These are phyloP conservation scores for Ascochyta rabiei DNA, from an alignment of 2,329 filamentous ascomycete genomes.

Conservation along the genomic window DNA sequence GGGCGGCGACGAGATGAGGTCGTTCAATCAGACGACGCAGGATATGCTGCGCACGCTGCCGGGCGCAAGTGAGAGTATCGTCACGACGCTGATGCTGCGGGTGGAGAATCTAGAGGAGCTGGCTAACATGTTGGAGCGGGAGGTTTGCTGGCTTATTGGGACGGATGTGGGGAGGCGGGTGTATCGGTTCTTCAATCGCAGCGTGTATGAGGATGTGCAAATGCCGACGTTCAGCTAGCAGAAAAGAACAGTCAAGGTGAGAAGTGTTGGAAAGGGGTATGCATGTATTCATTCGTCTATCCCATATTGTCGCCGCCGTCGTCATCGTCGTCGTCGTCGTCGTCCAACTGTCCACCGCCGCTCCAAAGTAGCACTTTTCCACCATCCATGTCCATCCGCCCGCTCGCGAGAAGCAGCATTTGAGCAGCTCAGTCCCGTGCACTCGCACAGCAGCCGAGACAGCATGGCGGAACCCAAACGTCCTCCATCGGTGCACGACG, in stretches of 20 bases:
- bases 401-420: conserved; percentile 49
- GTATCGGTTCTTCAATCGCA: conserved; percentile 77
- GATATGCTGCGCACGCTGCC: conserved; percentile 89
- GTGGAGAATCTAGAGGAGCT: conserved; percentile 80
- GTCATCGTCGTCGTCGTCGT: no score
- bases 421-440: conserved; percentile 40
- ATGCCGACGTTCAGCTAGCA: conserved; percentile 25
- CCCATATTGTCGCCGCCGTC: no score
- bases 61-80: conserved; percentile 75
- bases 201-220: conserved; percentile 51
- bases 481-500: neutral
- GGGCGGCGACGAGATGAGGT: conserved; percentile 63
- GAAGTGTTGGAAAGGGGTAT: conserved; percentile 5
- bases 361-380: conserved; percentile 3
- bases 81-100: conserved; percentile 73
- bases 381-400: conserved; percentile 43
- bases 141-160: conserved; percentile 77
- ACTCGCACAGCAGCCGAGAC: conserved; percentile 33
- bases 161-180: conserved; percentile 78
- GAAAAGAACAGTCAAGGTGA: neutral
- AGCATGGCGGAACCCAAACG: conserved; percentile 45
- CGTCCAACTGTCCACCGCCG: no score
- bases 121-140: conserved; percentile 80
- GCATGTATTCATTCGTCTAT: conserved; percentile 9
- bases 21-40: conserved; percentile 83